phyloP scores from a whole-genome alignment of 106 monocot species.

The Acanthochlamys bracteata region DNA sequence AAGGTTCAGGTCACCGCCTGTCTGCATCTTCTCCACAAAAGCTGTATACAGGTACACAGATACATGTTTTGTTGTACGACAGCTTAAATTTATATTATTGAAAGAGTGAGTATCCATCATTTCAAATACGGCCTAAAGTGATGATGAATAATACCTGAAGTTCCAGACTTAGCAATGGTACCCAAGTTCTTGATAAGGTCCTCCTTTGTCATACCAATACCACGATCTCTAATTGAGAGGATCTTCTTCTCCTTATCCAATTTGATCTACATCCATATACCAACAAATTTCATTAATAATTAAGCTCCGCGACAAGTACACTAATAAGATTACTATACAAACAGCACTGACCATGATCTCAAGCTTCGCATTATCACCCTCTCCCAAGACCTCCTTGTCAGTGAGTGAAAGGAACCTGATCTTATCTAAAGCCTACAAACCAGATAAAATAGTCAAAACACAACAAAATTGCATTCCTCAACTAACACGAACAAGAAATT shows the following conservation, averaged over 20 bases:
- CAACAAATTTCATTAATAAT: neutral
- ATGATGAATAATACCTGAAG: constrained; percentile 53
- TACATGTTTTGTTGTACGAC: neutral
- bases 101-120: neutral
- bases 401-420: constrained; percentile 92
- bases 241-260: constrained; percentile 90
- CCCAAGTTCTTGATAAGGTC: constrained; percentile 95
- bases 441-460: neutral
- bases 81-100: neutral
- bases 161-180: constrained; percentile 96
- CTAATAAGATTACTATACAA: neutral
- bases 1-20: constrained; percentile 88
- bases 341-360: constrained; percentile 60
- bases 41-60: constrained; percentile 25
- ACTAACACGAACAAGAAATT: neutral
- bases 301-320: neutral
- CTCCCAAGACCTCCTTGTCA: constrained; percentile 83
- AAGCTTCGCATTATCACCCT: constrained; percentile 91
- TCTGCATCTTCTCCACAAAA: constrained; percentile 98
- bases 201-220: constrained; percentile 99
- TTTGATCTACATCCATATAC: constrained; percentile 53
- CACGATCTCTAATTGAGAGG: constrained; percentile 79
- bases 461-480: neutral
- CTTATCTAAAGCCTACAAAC: constrained; percentile 84
- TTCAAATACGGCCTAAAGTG: neutral